These are phyloP conservation scores for Didymella exigua DNA, from an alignment of 2,329 filamentous ascomycete genomes.

Conservation along the genomic window DNA sequence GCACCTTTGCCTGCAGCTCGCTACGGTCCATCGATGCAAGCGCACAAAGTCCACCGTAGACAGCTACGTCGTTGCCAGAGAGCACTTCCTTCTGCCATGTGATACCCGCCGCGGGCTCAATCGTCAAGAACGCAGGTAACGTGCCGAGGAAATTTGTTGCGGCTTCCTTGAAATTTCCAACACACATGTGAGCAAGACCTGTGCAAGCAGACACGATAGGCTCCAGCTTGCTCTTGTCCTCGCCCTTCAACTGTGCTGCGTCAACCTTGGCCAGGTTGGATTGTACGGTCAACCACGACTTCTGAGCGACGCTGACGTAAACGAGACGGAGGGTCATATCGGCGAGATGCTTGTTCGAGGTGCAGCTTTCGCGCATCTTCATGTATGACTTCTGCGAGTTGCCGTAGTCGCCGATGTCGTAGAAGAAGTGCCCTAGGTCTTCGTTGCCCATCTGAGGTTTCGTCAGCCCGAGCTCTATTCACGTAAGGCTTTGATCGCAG, in stretches of 20 bases:
- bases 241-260: slow-evolving; percentile 59
- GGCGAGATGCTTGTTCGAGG: slow-evolving; percentile 78
- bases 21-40: slow-evolving; percentile 85
- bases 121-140: slow-evolving; percentile 56
- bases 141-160: slow-evolving; percentile 72
- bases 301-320: slow-evolving; percentile 74
- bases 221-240: slow-evolving; percentile 62
- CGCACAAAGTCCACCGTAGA: slow-evolving; percentile 89
- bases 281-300: slow-evolving; percentile 74
- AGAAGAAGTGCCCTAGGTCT: slow-evolving; percentile 84
- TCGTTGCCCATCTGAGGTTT: slow-evolving; percentile 85
- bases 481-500: neutral
- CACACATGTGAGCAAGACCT: slow-evolving; percentile 66
- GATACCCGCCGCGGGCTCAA: slow-evolving; percentile 54
- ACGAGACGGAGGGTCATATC: slow-evolving; percentile 82
- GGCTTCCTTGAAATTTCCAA: slow-evolving; percentile 66
- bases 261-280: slow-evolving; percentile 64
- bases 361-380: slow-evolving; percentile 90
- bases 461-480: slow-evolving; percentile 6
- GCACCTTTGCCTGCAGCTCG: slow-evolving; percentile 74
- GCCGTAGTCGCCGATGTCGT: slow-evolving; percentile 74
- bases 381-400: slow-evolving; percentile 77
- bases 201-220: slow-evolving; percentile 69
- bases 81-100: slow-evolving; percentile 72
- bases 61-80: slow-evolving; percentile 84